A percentile compares a stretch with the other conserved stretches of the same genome.
These are phyloP conservation scores for Saccharomycopsis hybrid DNA, from an alignment of 1,139 yeast species.

Conservation along the genomic window DNA sequence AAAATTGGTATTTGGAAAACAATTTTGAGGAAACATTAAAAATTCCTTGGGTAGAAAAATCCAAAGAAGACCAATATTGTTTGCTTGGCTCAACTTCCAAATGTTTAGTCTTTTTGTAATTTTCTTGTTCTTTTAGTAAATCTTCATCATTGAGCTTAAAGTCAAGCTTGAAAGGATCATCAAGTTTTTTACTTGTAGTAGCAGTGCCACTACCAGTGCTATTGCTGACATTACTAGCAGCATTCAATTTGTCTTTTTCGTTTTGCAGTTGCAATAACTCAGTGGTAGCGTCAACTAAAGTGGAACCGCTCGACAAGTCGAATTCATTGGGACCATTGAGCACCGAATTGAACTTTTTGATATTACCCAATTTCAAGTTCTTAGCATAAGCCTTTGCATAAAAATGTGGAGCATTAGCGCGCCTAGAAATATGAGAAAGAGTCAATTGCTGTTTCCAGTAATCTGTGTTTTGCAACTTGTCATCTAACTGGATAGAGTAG, in stretches of 20 bases:
- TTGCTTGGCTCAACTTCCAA: constrained; percentile 30
- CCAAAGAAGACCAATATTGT: constrained; percentile 93
- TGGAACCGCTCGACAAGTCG: constrained; percentile 8
- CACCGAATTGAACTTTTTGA: constrained; percentile 25
- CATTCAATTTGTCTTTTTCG: constrained; percentile 20
- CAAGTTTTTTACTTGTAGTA: neutral
- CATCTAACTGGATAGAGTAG: constrained; percentile 36
- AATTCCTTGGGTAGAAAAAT: constrained; percentile 85
- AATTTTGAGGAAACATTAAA: constrained; percentile 63
- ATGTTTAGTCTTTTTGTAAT: constrained; percentile 48
- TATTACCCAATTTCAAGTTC: constrained; percentile 54
- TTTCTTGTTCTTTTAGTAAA: constrained; percentile 60
- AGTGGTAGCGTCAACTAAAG: constrained; percentile 22
- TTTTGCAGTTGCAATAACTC: constrained; percentile 21
- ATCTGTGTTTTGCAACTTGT: constrained; percentile 39
- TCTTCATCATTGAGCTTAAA: constrained; percentile 54
- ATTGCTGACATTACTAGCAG: neutral
- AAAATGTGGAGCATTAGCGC: constrained; percentile 68
- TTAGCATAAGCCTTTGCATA: constrained; percentile 93
- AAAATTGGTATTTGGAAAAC: constrained; percentile 66
- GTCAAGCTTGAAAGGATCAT: constrained; percentile 27
- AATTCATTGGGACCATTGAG: constrained; percentile 27
- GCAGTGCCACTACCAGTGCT: neutral
- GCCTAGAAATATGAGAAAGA: constrained; percentile 71
- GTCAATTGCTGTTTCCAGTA: constrained; percentile 89